These are phyloP conservation scores for Arachis monticola DNA, from an alignment of 331 rosid species.

Conservation along the genomic window DNA sequence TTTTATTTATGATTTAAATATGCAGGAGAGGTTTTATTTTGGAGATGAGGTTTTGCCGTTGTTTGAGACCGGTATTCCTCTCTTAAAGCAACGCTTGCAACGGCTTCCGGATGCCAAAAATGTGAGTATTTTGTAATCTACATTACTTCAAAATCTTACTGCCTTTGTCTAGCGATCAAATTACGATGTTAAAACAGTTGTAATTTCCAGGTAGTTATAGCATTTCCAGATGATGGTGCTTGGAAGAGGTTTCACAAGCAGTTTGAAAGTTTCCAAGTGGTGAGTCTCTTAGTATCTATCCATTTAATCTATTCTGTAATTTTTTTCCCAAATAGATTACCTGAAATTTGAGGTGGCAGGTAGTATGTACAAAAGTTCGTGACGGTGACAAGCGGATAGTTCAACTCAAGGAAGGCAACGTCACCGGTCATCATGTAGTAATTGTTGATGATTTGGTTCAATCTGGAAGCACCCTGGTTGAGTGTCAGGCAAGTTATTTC, in stretches of 20 bases:
- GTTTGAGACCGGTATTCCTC: slow-evolving; percentile 97
- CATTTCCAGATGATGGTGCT: slow-evolving; percentile 99
- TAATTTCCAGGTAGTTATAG: slow-evolving; percentile 80
- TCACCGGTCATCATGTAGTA: slow-evolving; percentile 83
- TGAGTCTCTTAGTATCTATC: slow-evolving; percentile 45
- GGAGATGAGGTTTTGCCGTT: slow-evolving; percentile 96
- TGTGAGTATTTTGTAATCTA: slow-evolving; percentile 50
- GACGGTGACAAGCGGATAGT: slow-evolving; percentile 95
- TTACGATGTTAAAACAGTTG: neutral
- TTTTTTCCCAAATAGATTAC: slow-evolving; percentile 10
- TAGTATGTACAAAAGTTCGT: slow-evolving; percentile 90
- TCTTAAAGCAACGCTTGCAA: slow-evolving; percentile 78
- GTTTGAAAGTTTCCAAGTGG: slow-evolving; percentile 78
- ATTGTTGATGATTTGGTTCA: slow-evolving; percentile 98
- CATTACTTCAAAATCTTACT: slow-evolving; percentile 12
- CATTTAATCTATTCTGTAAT: slow-evolving; percentile 23
- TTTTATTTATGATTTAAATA: slow-evolving; percentile 17
- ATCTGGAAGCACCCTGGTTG: slow-evolving; percentile 95
- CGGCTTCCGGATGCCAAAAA: slow-evolving; percentile 82
- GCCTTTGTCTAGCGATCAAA: slow-evolving; percentile 17
- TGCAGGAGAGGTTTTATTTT: slow-evolving; percentile 96
- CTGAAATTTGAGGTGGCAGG: slow-evolving; percentile 56
- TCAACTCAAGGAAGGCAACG: slow-evolving; percentile 90
- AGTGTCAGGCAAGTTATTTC: slow-evolving; percentile 74
- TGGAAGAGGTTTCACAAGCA: slow-evolving; percentile 98